phyloP scores from a whole-genome alignment of 371 early-diverging fungal species.

The Saksenaea vasiformis region DNA sequence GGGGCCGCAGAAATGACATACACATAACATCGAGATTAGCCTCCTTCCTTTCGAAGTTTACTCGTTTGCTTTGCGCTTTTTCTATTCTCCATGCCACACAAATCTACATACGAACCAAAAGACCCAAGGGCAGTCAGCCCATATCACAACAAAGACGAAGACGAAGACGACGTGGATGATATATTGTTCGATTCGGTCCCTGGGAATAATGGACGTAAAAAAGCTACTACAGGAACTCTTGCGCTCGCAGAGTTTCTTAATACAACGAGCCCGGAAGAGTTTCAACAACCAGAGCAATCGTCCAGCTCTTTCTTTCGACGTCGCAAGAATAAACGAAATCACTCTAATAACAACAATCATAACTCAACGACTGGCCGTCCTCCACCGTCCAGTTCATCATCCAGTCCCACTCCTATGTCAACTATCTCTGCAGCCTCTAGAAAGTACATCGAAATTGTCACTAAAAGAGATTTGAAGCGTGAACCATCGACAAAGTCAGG shows the following conservation, averaged over 20 bases:
- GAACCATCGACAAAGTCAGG: neutral
- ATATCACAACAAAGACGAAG: slow-evolving; percentile 19
- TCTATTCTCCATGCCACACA: slow-evolving; percentile 17
- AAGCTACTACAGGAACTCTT: slow-evolving; percentile 31
- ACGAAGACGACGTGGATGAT: slow-evolving; percentile 13
- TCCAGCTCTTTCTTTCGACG: slow-evolving; percentile 20
- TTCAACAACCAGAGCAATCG: slow-evolving; percentile 18
- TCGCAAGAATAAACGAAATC: slow-evolving; percentile 1
- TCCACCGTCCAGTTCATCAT: neutral
- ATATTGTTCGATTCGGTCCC: neutral
- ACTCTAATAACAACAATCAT: neutral
- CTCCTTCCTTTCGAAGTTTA: neutral
- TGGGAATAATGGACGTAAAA: slow-evolving; percentile 14
- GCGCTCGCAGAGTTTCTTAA: slow-evolving; percentile 36
- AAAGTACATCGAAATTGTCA: slow-evolving; percentile 28
- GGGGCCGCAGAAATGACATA: neutral
- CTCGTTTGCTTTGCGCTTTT: neutral
- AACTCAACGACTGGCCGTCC: neutral
- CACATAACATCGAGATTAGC: neutral
- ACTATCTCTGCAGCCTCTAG: slow-evolving; percentile 7
- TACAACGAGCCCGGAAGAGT: slow-evolving; percentile 38
- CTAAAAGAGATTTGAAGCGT: slow-evolving; percentile 11
- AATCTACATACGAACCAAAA: slow-evolving; percentile 34
- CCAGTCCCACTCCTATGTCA: neutral
- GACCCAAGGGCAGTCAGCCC: slow-evolving; percentile 20